phyloP scores from a whole-genome alignment of 306 rosid species.

The Dalbergia oliveri region DNA sequence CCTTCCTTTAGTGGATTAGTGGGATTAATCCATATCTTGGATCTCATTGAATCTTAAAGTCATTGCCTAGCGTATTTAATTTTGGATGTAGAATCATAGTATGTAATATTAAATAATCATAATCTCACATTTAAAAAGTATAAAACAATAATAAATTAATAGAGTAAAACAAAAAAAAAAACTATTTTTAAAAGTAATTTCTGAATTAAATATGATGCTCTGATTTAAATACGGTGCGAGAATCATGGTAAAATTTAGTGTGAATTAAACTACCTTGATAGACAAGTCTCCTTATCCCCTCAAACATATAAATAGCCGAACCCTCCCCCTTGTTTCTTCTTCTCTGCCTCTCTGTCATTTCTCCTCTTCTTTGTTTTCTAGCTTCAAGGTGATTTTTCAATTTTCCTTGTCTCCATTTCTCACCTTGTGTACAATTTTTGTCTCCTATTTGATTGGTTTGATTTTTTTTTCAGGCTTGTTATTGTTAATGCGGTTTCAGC shows the following conservation, averaged over 20 bases:
- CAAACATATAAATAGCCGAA: conserved; percentile 54
- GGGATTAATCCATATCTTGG: too few species aligned
- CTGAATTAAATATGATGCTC: too few species aligned
- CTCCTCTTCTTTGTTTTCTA: conserved; percentile 18
- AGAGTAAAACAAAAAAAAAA: too few species aligned
- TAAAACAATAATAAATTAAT: too few species aligned
- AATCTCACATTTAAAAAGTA: too few species aligned
- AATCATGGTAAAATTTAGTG: conserved; percentile 40
- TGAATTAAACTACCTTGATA: conserved; percentile 44
- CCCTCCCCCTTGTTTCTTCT: conserved; percentile 25
- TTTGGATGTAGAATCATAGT: too few species aligned
- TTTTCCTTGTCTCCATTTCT: not conserved
- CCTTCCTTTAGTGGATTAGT: too few species aligned
- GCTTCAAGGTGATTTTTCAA: not conserved
- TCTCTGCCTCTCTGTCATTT: not conserved
- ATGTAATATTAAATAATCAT: too few species aligned
- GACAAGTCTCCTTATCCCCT: conserved; percentile 45
- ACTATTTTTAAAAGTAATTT: too few species aligned
- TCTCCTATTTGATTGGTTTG: not conserved
- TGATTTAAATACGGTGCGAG: conserved; percentile 13
- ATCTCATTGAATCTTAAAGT: too few species aligned
- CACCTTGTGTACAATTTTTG: not conserved
- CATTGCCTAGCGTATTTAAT: too few species aligned
- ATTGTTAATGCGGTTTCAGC: not conserved
- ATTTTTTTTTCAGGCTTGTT: conserved; percentile 12